Conservation (phyloP, 768 basidiomycete genomes). For the Pisolithus tinctorius region DNA sequence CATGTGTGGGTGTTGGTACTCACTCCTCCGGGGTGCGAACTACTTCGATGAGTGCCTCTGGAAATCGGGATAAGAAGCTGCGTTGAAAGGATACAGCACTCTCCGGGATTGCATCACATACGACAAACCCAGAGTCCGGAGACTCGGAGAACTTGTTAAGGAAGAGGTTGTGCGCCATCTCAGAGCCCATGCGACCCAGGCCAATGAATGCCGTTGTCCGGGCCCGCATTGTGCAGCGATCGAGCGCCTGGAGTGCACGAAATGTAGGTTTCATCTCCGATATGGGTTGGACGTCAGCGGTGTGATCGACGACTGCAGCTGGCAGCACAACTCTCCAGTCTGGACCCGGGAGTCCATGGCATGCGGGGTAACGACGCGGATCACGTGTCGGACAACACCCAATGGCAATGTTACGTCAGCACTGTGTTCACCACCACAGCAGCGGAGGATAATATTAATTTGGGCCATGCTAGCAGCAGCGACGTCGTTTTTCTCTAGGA, state of each 20-base stretch:
- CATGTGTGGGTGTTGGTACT: conserved; percentile 24
- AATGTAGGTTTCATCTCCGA: conserved; percentile 45
- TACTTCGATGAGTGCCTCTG: conserved; percentile 51
- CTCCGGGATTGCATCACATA: conserved; percentile 70
- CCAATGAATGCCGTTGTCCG: conserved; percentile 75
- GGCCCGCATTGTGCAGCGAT: conserved; percentile 31
- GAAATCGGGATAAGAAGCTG: conserved; percentile 50
- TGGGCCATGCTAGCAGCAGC: conserved; percentile 69
- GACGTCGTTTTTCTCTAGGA: conserved; percentile 74
- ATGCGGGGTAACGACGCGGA: not conserved
- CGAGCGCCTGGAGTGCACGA: conserved; percentile 34
- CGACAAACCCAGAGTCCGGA: conserved; percentile 54
- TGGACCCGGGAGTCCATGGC: not conserved
- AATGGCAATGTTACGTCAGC: too few relatives aligned
- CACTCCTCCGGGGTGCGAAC: conserved; percentile 68
- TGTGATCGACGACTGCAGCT: not conserved
- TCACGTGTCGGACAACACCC: too few relatives aligned
- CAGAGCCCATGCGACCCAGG: conserved; percentile 81
- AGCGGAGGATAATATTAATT: not conserved
- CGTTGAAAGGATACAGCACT: conserved; percentile 49
- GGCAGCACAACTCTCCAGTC: not conserved
- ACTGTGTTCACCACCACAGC: not conserved
- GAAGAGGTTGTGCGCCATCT: conserved; percentile 84
- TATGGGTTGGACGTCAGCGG: not conserved
- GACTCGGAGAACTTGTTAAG: conserved; percentile 56